Evolutionary conservation across 306 rosid genomes (phyloP).

Genomic region (Trifolium dubium): DNA sequence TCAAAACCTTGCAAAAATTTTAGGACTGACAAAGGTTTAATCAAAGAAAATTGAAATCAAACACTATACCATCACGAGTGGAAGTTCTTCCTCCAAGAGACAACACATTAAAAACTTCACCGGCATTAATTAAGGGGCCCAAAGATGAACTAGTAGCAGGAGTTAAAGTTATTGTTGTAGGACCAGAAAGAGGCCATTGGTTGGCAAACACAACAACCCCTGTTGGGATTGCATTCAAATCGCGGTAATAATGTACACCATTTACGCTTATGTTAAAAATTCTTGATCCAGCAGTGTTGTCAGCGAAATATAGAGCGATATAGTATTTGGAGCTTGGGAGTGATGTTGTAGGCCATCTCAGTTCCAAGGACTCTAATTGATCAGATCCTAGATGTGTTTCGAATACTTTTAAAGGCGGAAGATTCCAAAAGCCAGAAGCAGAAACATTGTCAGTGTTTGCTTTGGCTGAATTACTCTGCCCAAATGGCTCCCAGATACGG

Average conservation of each 20-base stretch:
- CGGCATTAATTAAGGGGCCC: constrained; percentile 85
- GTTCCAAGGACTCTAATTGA: constrained; percentile 51
- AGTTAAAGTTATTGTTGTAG: constrained; percentile 64
- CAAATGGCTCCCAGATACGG: constrained; percentile 76
- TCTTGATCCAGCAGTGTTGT: constrained; percentile 53
- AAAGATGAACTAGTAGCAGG: constrained; percentile 57
- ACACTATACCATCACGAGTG: constrained; percentile 76
- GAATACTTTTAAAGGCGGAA: constrained; percentile 73
- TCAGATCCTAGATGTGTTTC: constrained; percentile 60
- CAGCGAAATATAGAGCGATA: constrained; percentile 84
- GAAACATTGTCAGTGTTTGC: constrained; percentile 57
- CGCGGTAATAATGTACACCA: constrained; percentile 58
- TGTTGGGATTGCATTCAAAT: constrained; percentile 57
- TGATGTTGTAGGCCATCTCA: constrained; percentile 69
- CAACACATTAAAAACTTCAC: constrained; percentile 70
- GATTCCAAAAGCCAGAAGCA: constrained; percentile 86
- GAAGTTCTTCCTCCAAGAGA: constrained; percentile 70
- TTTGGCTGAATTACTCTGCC: constrained; percentile 39
- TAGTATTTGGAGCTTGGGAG: constrained; percentile 64
- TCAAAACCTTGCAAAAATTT: constrained; percentile 35
- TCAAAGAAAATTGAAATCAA: constrained; percentile 28
- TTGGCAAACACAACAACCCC: constrained; percentile 78
- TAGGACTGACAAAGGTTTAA: constrained; percentile 29
- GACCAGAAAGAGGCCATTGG: constrained; percentile 86
- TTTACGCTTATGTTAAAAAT: constrained; percentile 64